These are phyloP conservation scores for Linaria vulgaris DNA, from an alignment of 257 asterid species.

Conservation along the genomic window DNA sequence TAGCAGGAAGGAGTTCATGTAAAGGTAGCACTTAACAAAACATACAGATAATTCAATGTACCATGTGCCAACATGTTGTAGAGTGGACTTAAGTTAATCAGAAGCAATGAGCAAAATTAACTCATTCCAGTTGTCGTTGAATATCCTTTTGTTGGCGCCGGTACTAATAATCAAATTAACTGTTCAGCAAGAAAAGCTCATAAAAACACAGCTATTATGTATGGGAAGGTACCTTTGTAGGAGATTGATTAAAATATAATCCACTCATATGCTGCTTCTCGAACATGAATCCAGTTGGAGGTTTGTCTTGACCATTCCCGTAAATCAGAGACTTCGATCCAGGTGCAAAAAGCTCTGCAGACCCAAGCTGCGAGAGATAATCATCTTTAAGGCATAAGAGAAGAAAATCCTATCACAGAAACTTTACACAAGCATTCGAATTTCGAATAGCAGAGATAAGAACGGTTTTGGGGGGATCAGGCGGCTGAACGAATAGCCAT, in stretches of 20 bases:
- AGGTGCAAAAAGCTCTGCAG: constrained; percentile 74
- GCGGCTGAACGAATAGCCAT: too few species aligned
- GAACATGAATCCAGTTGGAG: constrained; percentile 94
- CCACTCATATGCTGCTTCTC: constrained; percentile 89
- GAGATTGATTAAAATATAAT: constrained; percentile 86
- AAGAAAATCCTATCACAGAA: constrained; percentile 1
- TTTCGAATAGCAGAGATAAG: too few species aligned
- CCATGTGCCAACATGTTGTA: too few species aligned
- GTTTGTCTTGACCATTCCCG: constrained; percentile 82
- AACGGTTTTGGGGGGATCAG: too few species aligned
- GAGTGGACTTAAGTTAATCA: too few species aligned
- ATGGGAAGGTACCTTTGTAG: constrained; percentile 61
- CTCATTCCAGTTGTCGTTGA: too few species aligned
- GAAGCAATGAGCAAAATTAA: too few species aligned
- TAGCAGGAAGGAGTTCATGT: too few species aligned
- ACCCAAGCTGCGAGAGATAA: constrained; percentile 71
- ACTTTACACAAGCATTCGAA: not conserved
- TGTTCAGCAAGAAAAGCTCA: not conserved
- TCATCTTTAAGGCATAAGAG: constrained; percentile 21
- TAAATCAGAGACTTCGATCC: constrained; percentile 69
- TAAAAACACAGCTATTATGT: not conserved
- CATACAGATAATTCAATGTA: too few species aligned
- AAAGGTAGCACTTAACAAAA: too few species aligned
- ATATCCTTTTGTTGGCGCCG: too few species aligned
- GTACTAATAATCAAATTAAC: not conserved